Evolutionary conservation across 441 rosid species (phyloP), one percentile per base, ranked within the genome.

Genomic region (Breynia disticha): DNA sequence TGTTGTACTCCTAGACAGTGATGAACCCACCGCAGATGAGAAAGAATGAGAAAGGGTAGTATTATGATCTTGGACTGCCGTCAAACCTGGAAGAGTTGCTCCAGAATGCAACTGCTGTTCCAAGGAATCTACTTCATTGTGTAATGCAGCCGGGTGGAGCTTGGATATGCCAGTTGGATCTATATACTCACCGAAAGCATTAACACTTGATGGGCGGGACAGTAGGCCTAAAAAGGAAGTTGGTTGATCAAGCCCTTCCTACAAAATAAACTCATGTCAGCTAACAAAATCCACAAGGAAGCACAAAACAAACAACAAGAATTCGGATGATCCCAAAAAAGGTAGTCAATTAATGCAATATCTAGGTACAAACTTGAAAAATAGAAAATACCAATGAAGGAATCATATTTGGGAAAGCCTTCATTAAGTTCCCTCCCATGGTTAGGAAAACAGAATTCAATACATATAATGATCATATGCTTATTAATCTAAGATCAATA

Each of bases 231-330:
- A 69, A 58, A 80, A 66, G 42, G 77, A 68, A 65, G 84, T 59
- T 57, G 80, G 76, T 41, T 68, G 76, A 64, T 86, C 96, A 65
- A 75, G 65, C 58, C 99, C 96, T 68, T 77, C 97, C 97, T 93
- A 70, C 57, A 69, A 76, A 60, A 65, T 43, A 61, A 16, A 59
- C 32, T 54, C 28, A 28, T 19, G 9, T 59, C 54, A 61, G 46
- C 44, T 60, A 50, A 50, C 55, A 48, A 49, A 20, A 35, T 21
- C 37, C 24, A 17, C 13, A 16, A 13, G 54, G 46, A 37, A 42
- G n/a, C 14, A 19, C 50, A 17, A 47, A 14, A 13, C 45, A 45
- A 28, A 12, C 14, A 22, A 20, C 21, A 13, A 10, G 21, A 46
- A 28, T 28, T 28, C 14, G 37, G 22, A 37, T 16, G 19, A 19